Evolutionary conservation across 805 yeast species (phyloP).

Genomic region (Nakazawaea molendinolei): DNA sequence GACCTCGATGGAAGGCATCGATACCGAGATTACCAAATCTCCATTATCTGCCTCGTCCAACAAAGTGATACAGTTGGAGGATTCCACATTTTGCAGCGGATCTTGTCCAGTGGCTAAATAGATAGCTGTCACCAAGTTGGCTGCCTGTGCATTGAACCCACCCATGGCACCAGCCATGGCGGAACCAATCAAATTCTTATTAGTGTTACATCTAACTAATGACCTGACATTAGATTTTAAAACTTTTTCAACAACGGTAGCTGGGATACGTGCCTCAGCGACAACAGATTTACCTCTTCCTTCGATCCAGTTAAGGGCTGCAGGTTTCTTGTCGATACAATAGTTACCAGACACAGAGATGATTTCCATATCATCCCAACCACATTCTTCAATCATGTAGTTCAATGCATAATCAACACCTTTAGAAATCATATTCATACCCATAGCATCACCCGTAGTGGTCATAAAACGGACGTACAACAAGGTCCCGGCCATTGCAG

Average conservation of each 20-base stretch:
- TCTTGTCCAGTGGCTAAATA: constrained; percentile 96
- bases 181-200: constrained; percentile 89
- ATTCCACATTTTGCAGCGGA: constrained; percentile 99
- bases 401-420: constrained; percentile 89
- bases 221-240: constrained; percentile 91
- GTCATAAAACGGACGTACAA: constrained; percentile 90
- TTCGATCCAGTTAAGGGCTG: constrained; percentile 98
- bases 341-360: constrained; percentile 94
- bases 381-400: constrained; percentile 80
- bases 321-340: constrained; percentile 96
- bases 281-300: constrained; percentile 98
- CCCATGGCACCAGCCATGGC: constrained; percentile 99
- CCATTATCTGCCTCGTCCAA: constrained; percentile 76
- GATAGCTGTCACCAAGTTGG: constrained; percentile 91
- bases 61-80: constrained; percentile 93
- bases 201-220: constrained; percentile 79
- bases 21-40: constrained; percentile 85
- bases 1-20: constrained; percentile 98
- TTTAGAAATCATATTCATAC: constrained; percentile 99
- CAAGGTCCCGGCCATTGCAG: constrained; percentile 90
- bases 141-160: constrained; percentile 98
- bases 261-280: constrained; percentile 90
- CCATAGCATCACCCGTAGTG: constrained; percentile 99
- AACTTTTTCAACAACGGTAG: constrained; percentile 69
- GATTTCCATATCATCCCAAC: constrained; percentile 90